phyloP scores from a whole-genome alignment of 768 basidiomycete genomes.

The Dioszegia hungarica region DNA sequence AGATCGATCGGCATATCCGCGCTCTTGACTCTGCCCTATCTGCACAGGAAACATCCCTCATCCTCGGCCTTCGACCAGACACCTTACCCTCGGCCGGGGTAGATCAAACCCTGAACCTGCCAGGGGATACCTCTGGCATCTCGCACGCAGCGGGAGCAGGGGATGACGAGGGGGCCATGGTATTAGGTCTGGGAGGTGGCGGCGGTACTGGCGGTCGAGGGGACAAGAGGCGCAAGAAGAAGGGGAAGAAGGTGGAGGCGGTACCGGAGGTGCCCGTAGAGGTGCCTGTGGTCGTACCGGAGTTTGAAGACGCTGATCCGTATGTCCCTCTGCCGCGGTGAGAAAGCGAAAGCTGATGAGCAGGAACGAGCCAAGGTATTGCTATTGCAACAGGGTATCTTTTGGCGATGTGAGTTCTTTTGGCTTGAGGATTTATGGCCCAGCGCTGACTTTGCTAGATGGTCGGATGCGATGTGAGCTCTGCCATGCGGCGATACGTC shows the following conservation, averaged over 20 bases:
- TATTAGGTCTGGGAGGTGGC: conserved; percentile 16
- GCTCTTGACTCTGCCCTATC: conserved; percentile 45
- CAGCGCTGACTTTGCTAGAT: conserved; percentile 19
- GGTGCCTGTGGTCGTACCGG: background rate
- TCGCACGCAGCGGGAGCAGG: background rate
- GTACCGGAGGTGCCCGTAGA: background rate
- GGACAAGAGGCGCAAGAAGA: conserved; percentile 20
- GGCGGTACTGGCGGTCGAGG: conserved; percentile 2
- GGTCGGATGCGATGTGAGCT: conserved; percentile 46
- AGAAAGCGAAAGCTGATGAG: background rate
- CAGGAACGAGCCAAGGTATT: conserved; percentile 47
- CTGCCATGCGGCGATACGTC: background rate
- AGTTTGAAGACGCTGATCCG: conserved; percentile 27
- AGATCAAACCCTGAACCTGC: conserved; percentile 13
- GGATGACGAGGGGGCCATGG: conserved; percentile 16
- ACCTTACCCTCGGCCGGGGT: conserved; percentile 39
- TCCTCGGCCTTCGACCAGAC: conserved; percentile 38
- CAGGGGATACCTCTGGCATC: conserved; percentile 5
- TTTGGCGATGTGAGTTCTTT: conserved; percentile 31
- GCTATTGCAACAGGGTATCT: conserved; percentile 45
- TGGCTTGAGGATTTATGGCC: too few species aligned
- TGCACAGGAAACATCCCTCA: conserved; percentile 43
- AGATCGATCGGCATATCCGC: conserved; percentile 49
- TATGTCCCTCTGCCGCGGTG: conserved; percentile 10
- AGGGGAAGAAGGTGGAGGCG: conserved; percentile 2